Evolutionary conservation across 257 asterid species (phyloP).

Genomic region (Solanum paucissectum): DNA sequence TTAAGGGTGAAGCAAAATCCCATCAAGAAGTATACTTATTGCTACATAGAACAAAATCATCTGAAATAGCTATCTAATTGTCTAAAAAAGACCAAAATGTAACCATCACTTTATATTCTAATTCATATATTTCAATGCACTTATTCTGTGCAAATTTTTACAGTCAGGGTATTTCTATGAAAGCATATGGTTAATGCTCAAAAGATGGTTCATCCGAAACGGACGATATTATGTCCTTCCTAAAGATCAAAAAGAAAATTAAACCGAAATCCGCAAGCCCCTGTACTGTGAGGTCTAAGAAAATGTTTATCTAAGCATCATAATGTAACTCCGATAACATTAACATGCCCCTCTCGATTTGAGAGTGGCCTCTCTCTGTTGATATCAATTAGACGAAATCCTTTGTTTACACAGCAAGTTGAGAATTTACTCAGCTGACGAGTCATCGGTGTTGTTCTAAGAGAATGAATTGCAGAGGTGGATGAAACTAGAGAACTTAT

Average conservation of each 20-base stretch:
- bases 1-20: neutral
- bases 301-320: neutral
- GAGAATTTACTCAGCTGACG: neutral
- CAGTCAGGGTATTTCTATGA: neutral
- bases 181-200: neutral
- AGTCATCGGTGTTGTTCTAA: neutral
- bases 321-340: neutral
- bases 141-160: slow-evolving; percentile 1
- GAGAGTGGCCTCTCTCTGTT: neutral
- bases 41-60: neutral
- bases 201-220: neutral
- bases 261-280: neutral
- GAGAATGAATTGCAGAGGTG: neutral
- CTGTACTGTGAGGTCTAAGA: neutral
- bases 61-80: neutral
- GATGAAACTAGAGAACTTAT: slow-evolving; percentile 1
- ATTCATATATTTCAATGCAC: neutral
- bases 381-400: neutral
- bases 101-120: neutral
- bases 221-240: neutral
- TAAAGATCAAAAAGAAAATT: neutral
- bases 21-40: neutral
- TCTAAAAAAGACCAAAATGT: neutral
- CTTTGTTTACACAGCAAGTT: neutral
- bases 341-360: neutral